Conservation (phyloP, 2,329 filamentous ascomycete species). For the Xylaria arbuscula region DNA sequence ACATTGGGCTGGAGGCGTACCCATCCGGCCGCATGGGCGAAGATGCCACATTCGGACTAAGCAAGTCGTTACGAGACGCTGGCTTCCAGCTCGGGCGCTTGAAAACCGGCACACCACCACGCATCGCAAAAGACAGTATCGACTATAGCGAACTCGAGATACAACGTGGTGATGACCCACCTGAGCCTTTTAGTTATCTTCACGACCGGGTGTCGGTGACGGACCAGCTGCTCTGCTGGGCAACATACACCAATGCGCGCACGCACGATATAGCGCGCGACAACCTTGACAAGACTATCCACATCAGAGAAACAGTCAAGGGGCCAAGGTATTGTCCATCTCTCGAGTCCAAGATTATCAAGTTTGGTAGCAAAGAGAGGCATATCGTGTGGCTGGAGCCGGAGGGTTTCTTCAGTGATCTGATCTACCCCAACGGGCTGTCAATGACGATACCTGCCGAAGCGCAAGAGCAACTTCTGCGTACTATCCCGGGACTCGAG, state of each 20-base stretch:
- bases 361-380: conserved; percentile 80
- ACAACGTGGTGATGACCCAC: conserved; percentile 86
- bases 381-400: conserved; percentile 98
- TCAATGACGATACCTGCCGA: conserved; percentile 96
- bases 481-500: conserved; percentile 87
- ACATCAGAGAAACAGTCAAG: conserved; percentile 94
- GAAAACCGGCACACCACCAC: conserved; percentile 95
- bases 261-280: conserved; percentile 86
- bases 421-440: conserved; percentile 96
- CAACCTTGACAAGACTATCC: conserved; percentile 95
- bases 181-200: conserved; percentile 90
- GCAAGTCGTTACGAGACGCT: conserved; percentile 87
- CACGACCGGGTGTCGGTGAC: conserved; percentile 81
- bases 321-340: conserved; percentile 96
- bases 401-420: conserved; percentile 88
- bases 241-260: conserved; percentile 85
- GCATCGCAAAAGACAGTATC: conserved; percentile 84
- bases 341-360: conserved; percentile 91
- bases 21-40: conserved; percentile 94
- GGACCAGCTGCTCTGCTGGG: conserved; percentile 86
- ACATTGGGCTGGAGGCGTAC: conserved; percentile 86
- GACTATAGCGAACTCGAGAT: conserved; percentile 77
- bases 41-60: conserved; percentile 89
- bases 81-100: conserved; percentile 90
- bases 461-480: conserved; percentile 85